Conservation (phyloP, 1,284 basidiomycete species). For the Malassezia caprae region DNA sequence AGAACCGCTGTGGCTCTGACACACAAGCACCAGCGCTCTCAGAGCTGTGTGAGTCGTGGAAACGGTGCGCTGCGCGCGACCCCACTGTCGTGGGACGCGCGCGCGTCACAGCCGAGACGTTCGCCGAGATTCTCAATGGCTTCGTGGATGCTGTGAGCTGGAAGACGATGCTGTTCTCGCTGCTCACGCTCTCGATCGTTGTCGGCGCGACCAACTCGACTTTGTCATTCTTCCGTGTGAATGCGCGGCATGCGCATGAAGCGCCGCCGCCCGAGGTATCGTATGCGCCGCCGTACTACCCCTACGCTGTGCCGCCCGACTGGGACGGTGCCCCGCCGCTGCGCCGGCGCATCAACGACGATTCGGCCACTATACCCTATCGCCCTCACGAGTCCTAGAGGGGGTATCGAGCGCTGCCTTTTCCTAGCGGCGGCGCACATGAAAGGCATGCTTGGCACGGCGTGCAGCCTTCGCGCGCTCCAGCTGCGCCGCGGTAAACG, state of each 20-base stretch:
- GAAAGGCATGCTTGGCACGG: slow-evolving; percentile 6
- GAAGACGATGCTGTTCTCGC: slow-evolving; percentile 63
- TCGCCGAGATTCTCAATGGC: slow-evolving; percentile 88
- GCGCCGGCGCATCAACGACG: slow-evolving; percentile 1
- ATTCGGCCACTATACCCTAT: slow-evolving; percentile 5
- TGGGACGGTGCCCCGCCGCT: background rate
- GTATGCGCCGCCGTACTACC: background rate
- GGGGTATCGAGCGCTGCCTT: background rate
- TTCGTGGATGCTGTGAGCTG: slow-evolving; percentile 94
- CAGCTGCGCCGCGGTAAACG: slow-evolving; percentile 27
- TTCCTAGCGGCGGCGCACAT: background rate
- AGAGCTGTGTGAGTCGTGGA: slow-evolving; percentile 56
- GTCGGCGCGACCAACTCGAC: slow-evolving; percentile 43
- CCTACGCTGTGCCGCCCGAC: slow-evolving; percentile 6
- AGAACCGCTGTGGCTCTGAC: slow-evolving; percentile 37
- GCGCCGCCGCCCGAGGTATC: background rate
- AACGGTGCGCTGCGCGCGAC: slow-evolving; percentile 90
- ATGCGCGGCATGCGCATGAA: background rate
- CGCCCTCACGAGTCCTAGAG: background rate
- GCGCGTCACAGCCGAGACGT: slow-evolving; percentile 79
- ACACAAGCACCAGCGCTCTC: slow-evolving; percentile 37
- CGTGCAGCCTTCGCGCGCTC: slow-evolving; percentile 28
- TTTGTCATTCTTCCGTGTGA: slow-evolving; percentile 38
- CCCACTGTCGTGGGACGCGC: slow-evolving; percentile 78
- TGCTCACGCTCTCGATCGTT: slow-evolving; percentile 36